A percentile compares a stretch with the other conserved stretches of the same genome.
These are phyloP conservation scores for Phyllosticta citrichinensis DNA, from an alignment of 2,329 filamentous ascomycete genomes.

Conservation along the genomic window DNA sequence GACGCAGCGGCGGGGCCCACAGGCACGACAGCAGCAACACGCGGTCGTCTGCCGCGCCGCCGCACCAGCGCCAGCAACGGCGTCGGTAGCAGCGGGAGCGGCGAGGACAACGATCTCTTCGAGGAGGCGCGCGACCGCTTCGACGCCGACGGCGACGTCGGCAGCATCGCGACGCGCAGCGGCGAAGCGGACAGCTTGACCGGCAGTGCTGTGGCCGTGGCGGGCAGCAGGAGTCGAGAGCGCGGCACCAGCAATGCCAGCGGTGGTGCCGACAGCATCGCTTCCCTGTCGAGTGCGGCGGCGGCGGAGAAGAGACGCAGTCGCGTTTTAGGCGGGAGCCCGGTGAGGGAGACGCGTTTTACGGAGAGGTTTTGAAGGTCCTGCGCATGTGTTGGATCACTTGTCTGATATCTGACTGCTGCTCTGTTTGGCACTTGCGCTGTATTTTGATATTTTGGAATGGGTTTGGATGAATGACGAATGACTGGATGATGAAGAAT, in stretches of 20 bases:
- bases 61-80: slow-evolving; percentile 1
- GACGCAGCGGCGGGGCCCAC: not conserved
- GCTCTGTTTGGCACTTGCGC: no score
- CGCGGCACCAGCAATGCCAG: not conserved
- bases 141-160: not conserved
- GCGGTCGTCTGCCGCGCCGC: not conserved
- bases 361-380: not conserved
- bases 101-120: slow-evolving; percentile 33
- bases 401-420: no score
- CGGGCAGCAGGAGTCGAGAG: not conserved
- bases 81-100: slow-evolving; percentile 15
- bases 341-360: slow-evolving; percentile 4
- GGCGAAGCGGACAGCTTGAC: slow-evolving; percentile 20
- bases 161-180: not conserved
- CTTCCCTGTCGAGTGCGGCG: not conserved
- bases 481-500: no score
- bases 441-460: no score
- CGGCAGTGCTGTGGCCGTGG: not conserved
- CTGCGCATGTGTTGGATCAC: no score
- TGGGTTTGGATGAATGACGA: no score
- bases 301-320: not conserved
- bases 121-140: slow-evolving; percentile 40
- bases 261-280: not conserved
- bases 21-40: not conserved
- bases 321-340: not conserved